A percentile compares a stretch with the other conserved stretches of the same genome.
Conservation (phyloP, 1,139 yeast species). For the Suhomyces maxii region DNA sequence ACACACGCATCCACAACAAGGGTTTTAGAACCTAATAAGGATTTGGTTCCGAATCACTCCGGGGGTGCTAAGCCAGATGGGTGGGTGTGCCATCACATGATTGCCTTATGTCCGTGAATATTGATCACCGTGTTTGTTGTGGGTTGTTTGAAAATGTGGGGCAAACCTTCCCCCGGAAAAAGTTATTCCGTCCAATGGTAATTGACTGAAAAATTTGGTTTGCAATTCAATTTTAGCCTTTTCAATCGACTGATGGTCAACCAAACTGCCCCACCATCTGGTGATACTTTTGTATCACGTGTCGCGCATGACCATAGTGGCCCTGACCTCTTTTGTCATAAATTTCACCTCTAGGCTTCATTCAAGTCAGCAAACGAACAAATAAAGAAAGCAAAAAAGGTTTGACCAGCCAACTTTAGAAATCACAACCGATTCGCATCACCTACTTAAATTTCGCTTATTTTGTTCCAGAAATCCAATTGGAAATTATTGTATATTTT, state of each 20-base stretch:
- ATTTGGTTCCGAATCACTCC: neutral
- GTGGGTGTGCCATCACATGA: constrained; percentile 3
- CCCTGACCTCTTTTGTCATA: neutral
- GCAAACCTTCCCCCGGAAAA: neutral
- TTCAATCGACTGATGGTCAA: neutral
- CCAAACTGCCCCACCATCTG: neutral
- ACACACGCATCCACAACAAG: too few relatives aligned
- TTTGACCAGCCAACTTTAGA: too few relatives aligned
- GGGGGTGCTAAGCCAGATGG: neutral
- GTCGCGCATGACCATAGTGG: neutral
- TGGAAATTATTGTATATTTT: too few relatives aligned
- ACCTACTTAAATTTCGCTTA: too few relatives aligned
- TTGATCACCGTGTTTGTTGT: neutral
- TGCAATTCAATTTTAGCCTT: neutral
- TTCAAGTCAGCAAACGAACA: too few relatives aligned
- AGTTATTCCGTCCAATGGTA: neutral
- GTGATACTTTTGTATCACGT: neutral
- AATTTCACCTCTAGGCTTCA: too few relatives aligned
- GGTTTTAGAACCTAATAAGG: neutral
- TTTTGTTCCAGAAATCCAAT: too few relatives aligned
- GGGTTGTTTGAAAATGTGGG: neutral
- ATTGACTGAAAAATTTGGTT: neutral
- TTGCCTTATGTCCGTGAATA: constrained; percentile 1
- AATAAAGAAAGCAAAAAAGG: too few relatives aligned
- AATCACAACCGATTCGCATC: too few relatives aligned